phyloP scores from a whole-genome alignment of 2,329 filamentous ascomycete genomes.

The Ophiognomonia clavigignenti-juglandacearum region DNA sequence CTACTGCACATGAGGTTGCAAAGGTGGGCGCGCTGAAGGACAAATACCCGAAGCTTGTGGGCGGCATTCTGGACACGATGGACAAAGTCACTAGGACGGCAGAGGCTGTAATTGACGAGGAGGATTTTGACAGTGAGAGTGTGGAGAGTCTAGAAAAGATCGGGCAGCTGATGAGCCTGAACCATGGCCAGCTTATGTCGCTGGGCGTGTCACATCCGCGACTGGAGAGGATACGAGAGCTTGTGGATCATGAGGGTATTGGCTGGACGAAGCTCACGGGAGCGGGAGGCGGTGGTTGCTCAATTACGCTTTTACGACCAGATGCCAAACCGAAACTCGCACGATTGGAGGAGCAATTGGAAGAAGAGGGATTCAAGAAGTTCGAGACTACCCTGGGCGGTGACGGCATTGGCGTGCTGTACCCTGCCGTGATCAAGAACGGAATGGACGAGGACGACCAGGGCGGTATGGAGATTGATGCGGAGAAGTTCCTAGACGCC shows the following conservation, averaged over 20 bases:
- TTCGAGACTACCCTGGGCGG: constrained; percentile 90
- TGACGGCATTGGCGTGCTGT: constrained; percentile 89
- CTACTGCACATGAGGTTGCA: constrained; percentile 76
- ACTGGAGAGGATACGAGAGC: constrained; percentile 83
- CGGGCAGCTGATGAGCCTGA: constrained; percentile 86
- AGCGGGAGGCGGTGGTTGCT: constrained; percentile 91
- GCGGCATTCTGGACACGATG: constrained; percentile 78
- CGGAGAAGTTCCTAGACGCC: constrained; percentile 77
- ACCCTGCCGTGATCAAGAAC: constrained; percentile 86
- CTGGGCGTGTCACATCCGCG: constrained; percentile 92
- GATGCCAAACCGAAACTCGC: constrained; percentile 53
- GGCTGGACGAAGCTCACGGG: constrained; percentile 98
- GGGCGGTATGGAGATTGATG: constrained; percentile 87
- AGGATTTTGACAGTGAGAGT: constrained; percentile 63
- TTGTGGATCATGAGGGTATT: constrained; percentile 83
- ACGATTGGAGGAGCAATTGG: constrained; percentile 60
- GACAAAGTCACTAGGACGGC: constrained; percentile 63
- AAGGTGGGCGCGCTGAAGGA: constrained; percentile 75
- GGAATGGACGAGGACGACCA: constrained; percentile 71
- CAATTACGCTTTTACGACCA: constrained; percentile 82
- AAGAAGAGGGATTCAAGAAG: constrained; percentile 69
- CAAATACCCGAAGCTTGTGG: constrained; percentile 70
- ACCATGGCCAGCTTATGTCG: constrained; percentile 87
- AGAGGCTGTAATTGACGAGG: constrained; percentile 48
- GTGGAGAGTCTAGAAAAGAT: constrained; percentile 64